Evolutionary conservation across 202 grass and related monocot species (phyloP).

Genomic region (Musa balbisiana): DNA sequence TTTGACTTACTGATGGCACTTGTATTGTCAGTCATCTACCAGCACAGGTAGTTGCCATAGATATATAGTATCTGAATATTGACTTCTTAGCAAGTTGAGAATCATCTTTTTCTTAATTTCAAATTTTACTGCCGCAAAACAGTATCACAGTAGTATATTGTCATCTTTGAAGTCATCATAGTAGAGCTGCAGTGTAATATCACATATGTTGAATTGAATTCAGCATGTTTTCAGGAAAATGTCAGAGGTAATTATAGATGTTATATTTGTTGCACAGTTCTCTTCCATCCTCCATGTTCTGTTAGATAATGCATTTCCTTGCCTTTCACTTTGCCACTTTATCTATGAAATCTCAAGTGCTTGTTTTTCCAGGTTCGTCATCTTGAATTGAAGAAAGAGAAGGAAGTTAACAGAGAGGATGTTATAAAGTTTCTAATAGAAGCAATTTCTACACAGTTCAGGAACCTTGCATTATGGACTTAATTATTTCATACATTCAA

Average conservation of each 20-base stretch:
- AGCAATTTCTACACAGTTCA: slow-evolving; percentile 69
- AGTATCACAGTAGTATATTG: no score
- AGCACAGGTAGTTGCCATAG: no score
- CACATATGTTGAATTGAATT: not conserved
- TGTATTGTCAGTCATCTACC: no score
- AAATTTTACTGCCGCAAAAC: no score
- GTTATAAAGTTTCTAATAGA: slow-evolving; percentile 76
- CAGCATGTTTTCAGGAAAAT: not conserved
- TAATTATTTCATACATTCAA: slow-evolving; percentile 21
- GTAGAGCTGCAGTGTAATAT: not conserved
- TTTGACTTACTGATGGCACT: no score
- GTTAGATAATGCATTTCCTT: not conserved
- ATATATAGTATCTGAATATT: no score
- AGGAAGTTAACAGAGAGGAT: slow-evolving; percentile 60
- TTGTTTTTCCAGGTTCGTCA: slow-evolving; percentile 57
- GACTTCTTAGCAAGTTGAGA: no score
- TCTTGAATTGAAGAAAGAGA: slow-evolving; percentile 85
- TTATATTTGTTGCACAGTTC: not conserved
- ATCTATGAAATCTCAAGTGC: not conserved
- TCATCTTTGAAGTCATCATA: not conserved
- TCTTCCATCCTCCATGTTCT: not conserved
- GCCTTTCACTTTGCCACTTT: not conserved
- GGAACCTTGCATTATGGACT: slow-evolving; percentile 75
- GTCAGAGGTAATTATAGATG: no score
- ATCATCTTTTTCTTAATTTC: no score